Conservation (phyloP, 495 filamentous ascomycete genomes). For the Penicillium ochrochloron region DNA sequence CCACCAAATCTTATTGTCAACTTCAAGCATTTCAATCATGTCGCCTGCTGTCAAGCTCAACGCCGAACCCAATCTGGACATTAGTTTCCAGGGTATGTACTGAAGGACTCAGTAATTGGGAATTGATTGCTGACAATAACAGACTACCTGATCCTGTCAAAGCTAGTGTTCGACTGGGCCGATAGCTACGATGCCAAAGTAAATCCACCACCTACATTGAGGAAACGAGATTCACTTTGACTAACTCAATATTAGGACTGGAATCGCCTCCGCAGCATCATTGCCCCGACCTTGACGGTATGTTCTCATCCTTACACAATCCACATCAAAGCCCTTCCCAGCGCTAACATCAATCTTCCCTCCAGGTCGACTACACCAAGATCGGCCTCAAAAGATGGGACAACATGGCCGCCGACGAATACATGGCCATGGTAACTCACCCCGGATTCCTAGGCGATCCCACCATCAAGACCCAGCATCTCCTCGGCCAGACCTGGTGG, state of each 20-base stretch:
- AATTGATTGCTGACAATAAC: constrained; percentile 2
- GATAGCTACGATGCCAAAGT: constrained; percentile 79
- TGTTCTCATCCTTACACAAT: constrained; percentile 27
- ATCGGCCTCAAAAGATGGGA: constrained; percentile 75
- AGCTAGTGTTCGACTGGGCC: constrained; percentile 69
- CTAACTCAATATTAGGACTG: constrained; percentile 57
- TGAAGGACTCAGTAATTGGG: background rate
- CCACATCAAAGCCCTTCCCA: background rate
- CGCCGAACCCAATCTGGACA: constrained; percentile 33
- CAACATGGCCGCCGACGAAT: constrained; percentile 73
- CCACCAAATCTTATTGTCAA: background rate
- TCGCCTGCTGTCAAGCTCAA: constrained; percentile 32
- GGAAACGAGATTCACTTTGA: background rate
- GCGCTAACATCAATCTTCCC: constrained; percentile 18
- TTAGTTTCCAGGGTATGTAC: constrained; percentile 34
- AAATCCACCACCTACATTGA: background rate
- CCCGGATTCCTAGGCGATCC: constrained; percentile 71
- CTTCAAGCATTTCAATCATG: constrained; percentile 16
- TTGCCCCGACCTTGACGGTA: constrained; percentile 67
- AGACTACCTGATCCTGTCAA: constrained; percentile 36
- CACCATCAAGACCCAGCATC: constrained; percentile 74
- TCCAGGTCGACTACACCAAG: constrained; percentile 70
- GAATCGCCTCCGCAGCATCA: constrained; percentile 69
- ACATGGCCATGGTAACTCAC: constrained; percentile 69
- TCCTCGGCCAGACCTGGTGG: constrained; percentile 75